Percentiles rank a stretch among this genome's conserved stretches.
These are phyloP conservation scores for Clonostachys rosea DNA, from an alignment of 2,329 filamentous ascomycete species.

Conservation along the genomic window DNA sequence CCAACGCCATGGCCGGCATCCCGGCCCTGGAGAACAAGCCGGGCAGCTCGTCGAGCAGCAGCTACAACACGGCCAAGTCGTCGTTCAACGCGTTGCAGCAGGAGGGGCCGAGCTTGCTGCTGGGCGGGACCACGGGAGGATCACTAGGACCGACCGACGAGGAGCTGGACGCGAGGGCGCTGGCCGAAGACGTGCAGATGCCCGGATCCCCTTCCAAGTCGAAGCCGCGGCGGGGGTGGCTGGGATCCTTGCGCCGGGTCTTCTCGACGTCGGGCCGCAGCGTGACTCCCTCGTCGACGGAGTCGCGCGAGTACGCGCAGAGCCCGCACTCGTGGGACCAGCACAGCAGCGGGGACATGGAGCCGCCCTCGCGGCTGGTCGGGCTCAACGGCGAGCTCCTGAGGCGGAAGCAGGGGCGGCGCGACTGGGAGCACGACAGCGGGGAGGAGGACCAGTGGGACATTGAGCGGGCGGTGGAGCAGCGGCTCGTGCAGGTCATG, in stretches of 20 bases:
- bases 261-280: constrained; percentile 37
- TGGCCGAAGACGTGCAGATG: constrained; percentile 24
- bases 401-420: constrained; percentile 49
- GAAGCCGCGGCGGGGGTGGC: constrained; percentile 56
- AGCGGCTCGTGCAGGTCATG: constrained; percentile 74
- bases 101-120: constrained; percentile 46
- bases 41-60: constrained; percentile 32
- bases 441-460: constrained; percentile 68
- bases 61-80: constrained; percentile 49
- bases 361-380: constrained; percentile 19
- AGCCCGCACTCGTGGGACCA: constrained; percentile 2
- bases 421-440: constrained; percentile 42
- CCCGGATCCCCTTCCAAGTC: constrained; percentile 53
- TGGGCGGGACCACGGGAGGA: too few species aligned
- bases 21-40: constrained; percentile 19
- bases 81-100: constrained; percentile 47
- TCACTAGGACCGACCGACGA: not conserved
- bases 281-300: constrained; percentile 8
- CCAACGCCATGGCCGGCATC: too few species aligned
- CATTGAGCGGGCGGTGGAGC: constrained; percentile 68
- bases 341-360: constrained; percentile 1
- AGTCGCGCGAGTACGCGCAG: not conserved
- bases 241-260: constrained; percentile 64
- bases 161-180: not conserved
- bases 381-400: constrained; percentile 43